Conservation (phyloP, 306 rosid genomes). For the Hippophae gyantsensis region DNA sequence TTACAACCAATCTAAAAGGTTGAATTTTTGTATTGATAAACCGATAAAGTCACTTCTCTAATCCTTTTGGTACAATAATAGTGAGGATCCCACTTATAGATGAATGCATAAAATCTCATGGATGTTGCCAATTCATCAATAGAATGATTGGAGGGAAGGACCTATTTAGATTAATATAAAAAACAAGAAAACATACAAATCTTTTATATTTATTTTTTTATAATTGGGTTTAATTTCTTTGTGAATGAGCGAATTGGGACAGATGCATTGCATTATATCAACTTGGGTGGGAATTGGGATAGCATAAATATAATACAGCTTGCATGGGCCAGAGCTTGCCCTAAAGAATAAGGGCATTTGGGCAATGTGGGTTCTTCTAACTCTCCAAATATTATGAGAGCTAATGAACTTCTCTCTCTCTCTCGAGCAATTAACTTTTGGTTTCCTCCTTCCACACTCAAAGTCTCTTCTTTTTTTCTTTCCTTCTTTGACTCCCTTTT, state of each 20-base stretch:
- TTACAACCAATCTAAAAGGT: constrained; percentile 14
- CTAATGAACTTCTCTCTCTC: constrained; percentile 32
- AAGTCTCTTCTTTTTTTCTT: constrained; percentile 31
- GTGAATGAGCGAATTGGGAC: constrained; percentile 23
- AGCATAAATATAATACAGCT: constrained; percentile 31
- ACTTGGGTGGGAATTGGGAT: constrained; percentile 24
- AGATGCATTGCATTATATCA: constrained; percentile 72
- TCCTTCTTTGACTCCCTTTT: constrained; percentile 51
- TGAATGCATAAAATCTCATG: constrained; percentile 45
- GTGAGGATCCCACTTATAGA: constrained; percentile 40
- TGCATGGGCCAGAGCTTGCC: constrained; percentile 53
- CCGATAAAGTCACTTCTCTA: constrained; percentile 16
- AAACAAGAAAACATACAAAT: too few relatives aligned
- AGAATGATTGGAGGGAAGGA: constrained; percentile 53
- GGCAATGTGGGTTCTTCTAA: constrained; percentile 60
- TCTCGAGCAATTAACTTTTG: constrained; percentile 34
- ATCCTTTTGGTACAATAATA: constrained; percentile 30
- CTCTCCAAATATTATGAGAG: constrained; percentile 32
- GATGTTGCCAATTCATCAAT: constrained; percentile 78
- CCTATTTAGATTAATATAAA: constrained; percentile 2
- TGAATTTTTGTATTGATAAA: neutral
- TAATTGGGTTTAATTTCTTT: constrained; percentile 15
- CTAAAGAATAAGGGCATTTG: constrained; percentile 36
- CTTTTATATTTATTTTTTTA: neutral
- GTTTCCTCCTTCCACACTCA: constrained; percentile 30